Percentiles rank a stretch among this genome's conserved stretches.
phyloP scores from a whole-genome alignment of 352 stramenopile genomes.

The Phytophthora quininea region DNA sequence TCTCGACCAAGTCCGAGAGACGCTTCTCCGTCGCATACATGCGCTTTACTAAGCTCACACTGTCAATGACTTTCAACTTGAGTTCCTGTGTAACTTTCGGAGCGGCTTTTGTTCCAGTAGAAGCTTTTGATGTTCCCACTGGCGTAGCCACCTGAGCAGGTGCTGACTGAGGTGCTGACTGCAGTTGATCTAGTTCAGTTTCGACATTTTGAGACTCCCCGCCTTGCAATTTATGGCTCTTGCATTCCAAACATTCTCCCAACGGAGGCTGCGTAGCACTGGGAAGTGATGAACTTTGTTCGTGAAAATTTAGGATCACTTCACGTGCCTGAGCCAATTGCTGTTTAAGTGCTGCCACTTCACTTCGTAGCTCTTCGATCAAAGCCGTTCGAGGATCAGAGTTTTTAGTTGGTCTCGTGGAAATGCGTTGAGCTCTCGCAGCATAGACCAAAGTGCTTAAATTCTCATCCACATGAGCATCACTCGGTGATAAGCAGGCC shows the following conservation, averaged over 20 bases:
- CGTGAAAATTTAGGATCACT: constrained; percentile 48
- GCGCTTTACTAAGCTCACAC: constrained; percentile 64
- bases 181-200: too few relatives aligned
- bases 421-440: constrained; percentile 55
- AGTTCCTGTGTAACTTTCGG: constrained; percentile 19
- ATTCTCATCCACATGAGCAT: constrained; percentile 61
- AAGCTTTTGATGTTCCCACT: not conserved
- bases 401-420: constrained; percentile 59
- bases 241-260: not conserved
- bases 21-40: constrained; percentile 54
- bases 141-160: not conserved
- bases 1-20: constrained; percentile 29
- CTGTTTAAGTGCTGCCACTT: constrained; percentile 19
- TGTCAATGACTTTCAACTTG: constrained; percentile 63
- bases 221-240: too few relatives aligned
- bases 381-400: constrained; percentile 53
- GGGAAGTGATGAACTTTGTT: not conserved
- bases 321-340: constrained; percentile 48
- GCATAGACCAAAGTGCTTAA: constrained; percentile 74
- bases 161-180: not conserved
- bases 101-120: not conserved
- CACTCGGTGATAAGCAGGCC: constrained; percentile 63
- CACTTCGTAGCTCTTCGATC: constrained; percentile 50
- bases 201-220: too few relatives aligned
- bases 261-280: not conserved